phyloP scores from a whole-genome alignment of 352 stramenopile genomes.

The Proteromonas lacertae region DNA sequence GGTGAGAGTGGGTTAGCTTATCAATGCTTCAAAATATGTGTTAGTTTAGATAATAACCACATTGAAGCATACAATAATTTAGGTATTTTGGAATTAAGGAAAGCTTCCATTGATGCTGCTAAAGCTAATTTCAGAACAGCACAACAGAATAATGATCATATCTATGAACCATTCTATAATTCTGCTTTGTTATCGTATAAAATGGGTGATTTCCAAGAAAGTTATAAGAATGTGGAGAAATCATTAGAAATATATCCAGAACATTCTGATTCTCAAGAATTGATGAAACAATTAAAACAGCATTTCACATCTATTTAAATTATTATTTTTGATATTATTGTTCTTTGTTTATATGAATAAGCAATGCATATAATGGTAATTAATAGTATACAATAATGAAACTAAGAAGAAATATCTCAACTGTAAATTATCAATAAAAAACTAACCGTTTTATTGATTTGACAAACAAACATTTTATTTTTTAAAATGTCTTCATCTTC shows the following conservation, averaged over 20 bases:
- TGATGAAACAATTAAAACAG: conserved; percentile 39
- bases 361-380: too few species aligned
- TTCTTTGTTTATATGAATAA: too few species aligned
- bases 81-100: conserved; percentile 38
- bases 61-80: conserved; percentile 58
- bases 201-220: conserved; percentile 46
- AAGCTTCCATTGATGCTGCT: conserved; percentile 39
- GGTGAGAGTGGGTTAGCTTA: conserved; percentile 55
- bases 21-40: conserved; percentile 59
- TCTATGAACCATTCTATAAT: conserved; percentile 63
- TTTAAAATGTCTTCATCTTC: too few species aligned
- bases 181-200: conserved; percentile 41
- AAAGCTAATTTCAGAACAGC: conserved; percentile 33
- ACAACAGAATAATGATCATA: conserved; percentile 30
- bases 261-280: conserved; percentile 42
- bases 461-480: too few species aligned
- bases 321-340: too few species aligned
- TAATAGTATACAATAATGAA: too few species aligned
- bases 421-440: too few species aligned
- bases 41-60: conserved; percentile 50
- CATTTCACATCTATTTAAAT: too few species aligned
- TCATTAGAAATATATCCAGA: conserved; percentile 28
- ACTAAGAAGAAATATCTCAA: too few species aligned
- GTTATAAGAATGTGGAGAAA: conserved; percentile 36
- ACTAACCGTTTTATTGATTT: too few species aligned